phyloP scores from a whole-genome alignment of 768 basidiomycete species.

The Kwoniella sp. region DNA sequence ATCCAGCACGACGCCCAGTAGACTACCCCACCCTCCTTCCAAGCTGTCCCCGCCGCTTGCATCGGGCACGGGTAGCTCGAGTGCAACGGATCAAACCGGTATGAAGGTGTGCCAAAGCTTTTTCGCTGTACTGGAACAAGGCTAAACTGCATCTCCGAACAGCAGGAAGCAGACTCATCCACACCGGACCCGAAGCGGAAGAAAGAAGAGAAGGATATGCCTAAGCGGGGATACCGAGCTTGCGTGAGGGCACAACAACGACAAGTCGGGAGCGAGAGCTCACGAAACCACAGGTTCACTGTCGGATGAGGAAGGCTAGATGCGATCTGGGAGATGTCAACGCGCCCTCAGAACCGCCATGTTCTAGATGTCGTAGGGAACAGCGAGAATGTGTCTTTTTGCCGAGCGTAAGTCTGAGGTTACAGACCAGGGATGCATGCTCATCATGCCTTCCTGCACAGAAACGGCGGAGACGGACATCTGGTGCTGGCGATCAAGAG shows the following conservation, averaged over 20 bases:
- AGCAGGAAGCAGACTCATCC: neutral
- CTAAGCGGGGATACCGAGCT: constrained; percentile 40
- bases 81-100: too few relatives aligned
- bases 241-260: constrained; percentile 23
- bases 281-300: constrained; percentile 25
- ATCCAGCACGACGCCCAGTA: neutral
- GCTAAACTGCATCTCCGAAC: neutral
- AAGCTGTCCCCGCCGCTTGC: neutral
- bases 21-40: neutral
- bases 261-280: too few relatives aligned
- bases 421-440: neutral
- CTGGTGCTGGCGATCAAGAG: too few relatives aligned
- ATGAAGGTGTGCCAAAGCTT: too few relatives aligned
- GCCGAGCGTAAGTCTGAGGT: constrained; percentile 26
- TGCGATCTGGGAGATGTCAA: constrained; percentile 48
- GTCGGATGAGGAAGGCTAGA: constrained; percentile 38
- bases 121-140: too few relatives aligned
- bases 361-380: constrained; percentile 41
- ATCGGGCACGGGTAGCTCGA: too few relatives aligned
- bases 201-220: constrained; percentile 21
- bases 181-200: constrained; percentile 7
- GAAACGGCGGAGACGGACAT: constrained; percentile 31
- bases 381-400: constrained; percentile 44
- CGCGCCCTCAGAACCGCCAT: constrained; percentile 42
- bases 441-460: neutral